Evolutionary conservation across 2,329 filamentous ascomycete genomes (phyloP).

Genomic region (Pestalotiopsis sp.): DNA sequence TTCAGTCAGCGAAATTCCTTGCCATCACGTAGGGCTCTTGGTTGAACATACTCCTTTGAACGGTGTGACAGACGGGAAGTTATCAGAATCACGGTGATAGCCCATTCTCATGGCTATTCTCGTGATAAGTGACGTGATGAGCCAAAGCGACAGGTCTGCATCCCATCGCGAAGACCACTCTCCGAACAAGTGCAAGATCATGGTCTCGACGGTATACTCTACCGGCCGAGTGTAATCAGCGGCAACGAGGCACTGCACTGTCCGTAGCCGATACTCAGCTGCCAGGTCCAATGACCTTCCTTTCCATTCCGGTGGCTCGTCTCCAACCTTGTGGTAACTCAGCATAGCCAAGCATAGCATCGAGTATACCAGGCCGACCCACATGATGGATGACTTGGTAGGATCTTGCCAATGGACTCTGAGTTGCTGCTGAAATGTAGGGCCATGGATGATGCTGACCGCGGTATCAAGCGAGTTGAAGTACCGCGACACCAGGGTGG

Average conservation of each 20-base stretch:
- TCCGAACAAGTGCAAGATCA: conserved; percentile 74
- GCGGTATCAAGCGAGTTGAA: conserved; percentile 79
- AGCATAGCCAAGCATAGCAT: conserved; percentile 77
- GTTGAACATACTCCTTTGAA: conserved; percentile 64
- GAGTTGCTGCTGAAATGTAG: conserved; percentile 79
- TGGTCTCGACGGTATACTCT: conserved; percentile 76
- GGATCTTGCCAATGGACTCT: conserved; percentile 70
- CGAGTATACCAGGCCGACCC: conserved; percentile 76
- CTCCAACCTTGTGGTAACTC: conserved; percentile 77
- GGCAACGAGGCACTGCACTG: conserved; percentile 75
- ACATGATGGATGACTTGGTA: conserved; percentile 72
- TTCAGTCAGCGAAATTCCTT: conserved; percentile 11
- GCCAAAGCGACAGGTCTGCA: conserved; percentile 68
- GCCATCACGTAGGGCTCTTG: conserved; percentile 8
- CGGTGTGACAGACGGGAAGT: conserved; percentile 70
- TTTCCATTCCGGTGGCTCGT: conserved; percentile 78
- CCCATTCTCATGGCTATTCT: conserved; percentile 69
- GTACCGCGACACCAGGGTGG: conserved; percentile 83
- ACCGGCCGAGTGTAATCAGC: conserved; percentile 77
- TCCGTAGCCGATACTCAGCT: conserved; percentile 67
- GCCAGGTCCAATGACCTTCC: conserved; percentile 64
- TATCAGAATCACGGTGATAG: conserved; percentile 76
- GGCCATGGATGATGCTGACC: conserved; percentile 78
- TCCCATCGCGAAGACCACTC: conserved; percentile 76
- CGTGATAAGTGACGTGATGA: conserved; percentile 57